These are phyloP conservation scores for Novymonas esmeraldas DNA, from an alignment of 208 protist species.

Conservation along the genomic window DNA sequence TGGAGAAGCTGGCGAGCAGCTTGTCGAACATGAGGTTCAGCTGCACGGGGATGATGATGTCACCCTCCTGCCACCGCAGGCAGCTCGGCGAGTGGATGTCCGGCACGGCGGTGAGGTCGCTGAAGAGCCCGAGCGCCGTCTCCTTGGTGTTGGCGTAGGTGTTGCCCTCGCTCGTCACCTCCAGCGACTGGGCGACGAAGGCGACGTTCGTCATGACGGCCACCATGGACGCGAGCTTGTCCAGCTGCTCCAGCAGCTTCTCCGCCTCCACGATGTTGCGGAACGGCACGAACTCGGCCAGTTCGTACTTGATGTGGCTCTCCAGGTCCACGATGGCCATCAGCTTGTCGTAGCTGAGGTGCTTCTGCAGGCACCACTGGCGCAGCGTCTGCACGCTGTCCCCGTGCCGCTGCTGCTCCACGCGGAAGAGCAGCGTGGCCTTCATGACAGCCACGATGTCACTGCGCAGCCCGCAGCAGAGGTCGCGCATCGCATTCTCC, in stretches of 20 bases:
- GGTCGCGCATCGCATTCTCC: conserved; percentile 72
- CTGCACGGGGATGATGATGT: conserved; percentile 72
- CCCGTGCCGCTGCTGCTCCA: conserved; percentile 40
- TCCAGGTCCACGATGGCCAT: conserved; percentile 67
- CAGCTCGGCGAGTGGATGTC: conserved; percentile 77
- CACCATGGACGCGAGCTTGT: conserved; percentile 59
- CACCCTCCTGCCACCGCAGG: conserved; percentile 59
- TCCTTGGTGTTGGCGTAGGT: conserved; percentile 73
- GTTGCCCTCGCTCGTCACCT: conserved; percentile 75
- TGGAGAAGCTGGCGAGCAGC: conserved; percentile 75
- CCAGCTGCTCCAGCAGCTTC: conserved; percentile 59
- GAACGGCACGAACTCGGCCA: conserved; percentile 63
- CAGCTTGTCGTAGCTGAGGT: conserved; percentile 69
- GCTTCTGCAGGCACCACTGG: conserved; percentile 63
- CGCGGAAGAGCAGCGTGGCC: conserved; percentile 62
- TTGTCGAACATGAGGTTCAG: conserved; percentile 69
- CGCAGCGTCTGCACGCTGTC: conserved; percentile 49
- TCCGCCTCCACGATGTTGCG: conserved; percentile 62
- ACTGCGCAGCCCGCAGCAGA: conserved; percentile 61
- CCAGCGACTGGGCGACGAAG: conserved; percentile 56
- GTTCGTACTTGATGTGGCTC: conserved; percentile 76
- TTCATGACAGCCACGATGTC: conserved; percentile 70
- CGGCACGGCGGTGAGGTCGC: conserved; percentile 70
- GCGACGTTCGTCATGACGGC: conserved; percentile 65
- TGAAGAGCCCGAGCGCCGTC: conserved; percentile 74